Evolutionary conservation across 305 asterid species (phyloP), one percentile per base, ranked within the genome.

Genomic region (Solanum chacoense): DNA sequence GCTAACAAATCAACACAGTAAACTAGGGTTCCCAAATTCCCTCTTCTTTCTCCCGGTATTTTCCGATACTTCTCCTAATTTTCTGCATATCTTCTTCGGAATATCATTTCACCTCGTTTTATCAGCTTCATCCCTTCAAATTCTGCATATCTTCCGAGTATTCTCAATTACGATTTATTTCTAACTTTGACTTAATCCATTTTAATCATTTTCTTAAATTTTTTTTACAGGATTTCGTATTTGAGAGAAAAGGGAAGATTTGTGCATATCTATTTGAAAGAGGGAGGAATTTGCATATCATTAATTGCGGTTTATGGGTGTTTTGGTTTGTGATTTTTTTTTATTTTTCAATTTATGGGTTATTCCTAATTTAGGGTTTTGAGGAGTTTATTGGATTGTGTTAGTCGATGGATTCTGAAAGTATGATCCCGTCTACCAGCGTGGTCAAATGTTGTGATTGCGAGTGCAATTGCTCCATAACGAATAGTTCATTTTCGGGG

Each of bases 381-480:
- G 3, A 29, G 42, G 71, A 45, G 38, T 50, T 42, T 80, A 26
- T 42, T 79, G 35, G 35, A 77, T 77, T 77, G 84, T 36, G 59
- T 79, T 5, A 86, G 9, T 80, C 88, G 28, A 96, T 97, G 99
- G 98, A 92, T 73, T 90, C 93, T 31, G 94, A 91, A 16, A 87
- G 86, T 86, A 83, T 90, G 45, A 93, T 91, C 63, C 88, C 92
- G 11, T 90, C 93, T 1, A 87, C 90, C 29, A 91, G 91, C 90
- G 71, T 45, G 88, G 90, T 72, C 84, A 91, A 93, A 89, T 96
- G 98, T 90, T 93, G 96, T 73, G 95, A 95, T 87, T 96, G 98
- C 85, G 98, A 94, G 45, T 95, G 98, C 89, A 92, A 90, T 88
- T 94, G 98, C 90, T 90, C 95, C 2, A 14, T 72, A 75, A 88